These are phyloP conservation scores for Phytopythium helicoides DNA, from an alignment of 352 stramenopile species.

Conservation along the genomic window DNA sequence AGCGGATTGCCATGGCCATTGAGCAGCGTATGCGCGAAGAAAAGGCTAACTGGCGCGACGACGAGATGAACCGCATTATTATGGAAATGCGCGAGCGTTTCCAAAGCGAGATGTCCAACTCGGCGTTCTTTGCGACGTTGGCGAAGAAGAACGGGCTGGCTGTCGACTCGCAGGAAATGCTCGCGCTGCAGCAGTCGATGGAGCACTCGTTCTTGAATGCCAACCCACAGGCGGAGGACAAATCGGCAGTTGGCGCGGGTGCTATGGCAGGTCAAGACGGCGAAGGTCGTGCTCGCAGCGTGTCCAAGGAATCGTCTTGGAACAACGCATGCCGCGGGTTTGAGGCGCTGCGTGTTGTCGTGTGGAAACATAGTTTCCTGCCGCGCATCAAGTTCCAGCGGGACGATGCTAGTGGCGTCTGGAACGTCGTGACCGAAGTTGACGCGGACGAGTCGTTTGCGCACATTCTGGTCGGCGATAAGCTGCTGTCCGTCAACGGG, in stretches of 20 bases:
- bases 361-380: slow-evolving; percentile 89
- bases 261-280: slow-evolving; percentile 12
- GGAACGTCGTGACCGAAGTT: slow-evolving; percentile 63
- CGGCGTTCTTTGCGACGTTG: slow-evolving; percentile 55
- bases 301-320: slow-evolving; percentile 79
- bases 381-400: slow-evolving; percentile 60
- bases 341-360: slow-evolving; percentile 71
- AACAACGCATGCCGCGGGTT: slow-evolving; percentile 81
- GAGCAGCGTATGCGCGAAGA: slow-evolving; percentile 79
- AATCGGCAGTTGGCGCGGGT: slow-evolving; percentile 28
- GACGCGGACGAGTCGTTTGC: slow-evolving; percentile 81
- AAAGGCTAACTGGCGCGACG: slow-evolving; percentile 86
- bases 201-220: slow-evolving; percentile 37
- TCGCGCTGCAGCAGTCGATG: slow-evolving; percentile 45
- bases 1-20: slow-evolving; percentile 78
- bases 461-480: slow-evolving; percentile 68
- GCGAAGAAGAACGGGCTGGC: slow-evolving; percentile 63
- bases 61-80: slow-evolving; percentile 90
- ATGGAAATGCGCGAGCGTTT: slow-evolving; percentile 88
- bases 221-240: slow-evolving; percentile 78
- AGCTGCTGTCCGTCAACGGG: slow-evolving; percentile 76
- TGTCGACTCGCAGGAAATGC: slow-evolving; percentile 39
- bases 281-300: slow-evolving; percentile 31
- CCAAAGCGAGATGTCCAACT: slow-evolving; percentile 74
- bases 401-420: slow-evolving; percentile 42